phyloP scores from a whole-genome alignment of 2,329 filamentous ascomycete species.

The Trichoderma semiorbis region DNA sequence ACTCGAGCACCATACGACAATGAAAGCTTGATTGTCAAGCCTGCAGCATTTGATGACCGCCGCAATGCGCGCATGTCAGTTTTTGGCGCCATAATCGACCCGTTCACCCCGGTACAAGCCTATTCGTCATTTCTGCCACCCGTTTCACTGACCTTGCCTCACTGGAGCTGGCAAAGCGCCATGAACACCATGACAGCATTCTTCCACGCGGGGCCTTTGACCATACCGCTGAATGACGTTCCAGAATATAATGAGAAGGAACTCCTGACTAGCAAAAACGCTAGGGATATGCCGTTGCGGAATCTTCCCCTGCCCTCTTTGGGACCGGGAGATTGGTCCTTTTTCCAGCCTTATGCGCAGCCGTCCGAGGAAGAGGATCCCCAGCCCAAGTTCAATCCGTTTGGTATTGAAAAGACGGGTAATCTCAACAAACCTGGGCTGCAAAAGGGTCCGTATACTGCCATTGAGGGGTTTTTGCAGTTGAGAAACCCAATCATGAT shows the following conservation, averaged over 20 bases:
- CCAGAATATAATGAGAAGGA: neutral
- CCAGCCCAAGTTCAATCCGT: neutral
- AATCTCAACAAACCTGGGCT: neutral
- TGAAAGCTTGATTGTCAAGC: neutral
- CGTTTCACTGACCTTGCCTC: conserved; percentile 27
- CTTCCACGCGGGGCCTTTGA: conserved; percentile 37
- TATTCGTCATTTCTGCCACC: conserved; percentile 31
- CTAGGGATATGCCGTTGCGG: neutral
- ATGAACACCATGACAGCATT: conserved; percentile 40
- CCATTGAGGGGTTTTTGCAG: neutral
- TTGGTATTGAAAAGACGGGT: neutral
- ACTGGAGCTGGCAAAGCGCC: conserved; percentile 38
- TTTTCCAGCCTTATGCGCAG: neutral
- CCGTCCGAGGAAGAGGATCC: neutral
- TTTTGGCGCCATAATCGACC: neutral
- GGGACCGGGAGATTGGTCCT: neutral
- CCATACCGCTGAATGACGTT: conserved; percentile 13
- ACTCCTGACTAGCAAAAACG: neutral
- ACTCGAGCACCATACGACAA: neutral
- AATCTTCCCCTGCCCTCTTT: neutral
- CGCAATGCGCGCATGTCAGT: neutral
- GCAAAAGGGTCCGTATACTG: neutral
- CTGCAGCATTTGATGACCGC: neutral
- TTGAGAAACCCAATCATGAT: neutral
- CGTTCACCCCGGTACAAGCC: neutral